Base-by-base conservation (phyloP, 106 monocot genomes). In the Chionographis japonica region DNA sequence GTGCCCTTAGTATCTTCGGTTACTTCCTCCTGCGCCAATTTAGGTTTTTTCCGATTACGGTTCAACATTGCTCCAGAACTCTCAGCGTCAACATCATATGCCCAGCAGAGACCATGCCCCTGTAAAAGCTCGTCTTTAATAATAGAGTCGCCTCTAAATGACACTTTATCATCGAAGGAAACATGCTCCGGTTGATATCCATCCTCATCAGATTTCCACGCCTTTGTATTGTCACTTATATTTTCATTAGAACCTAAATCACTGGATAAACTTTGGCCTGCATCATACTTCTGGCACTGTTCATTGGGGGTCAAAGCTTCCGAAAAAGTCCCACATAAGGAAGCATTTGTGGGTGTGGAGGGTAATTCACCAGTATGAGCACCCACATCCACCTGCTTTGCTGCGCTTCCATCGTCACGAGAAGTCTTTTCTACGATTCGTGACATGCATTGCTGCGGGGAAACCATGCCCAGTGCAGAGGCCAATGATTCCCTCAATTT, bases 71-170 rank as follows among this genome's bases (percentile, higher is more conserved):
- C 37, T 39, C 74, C 82, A 60, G 51, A 42, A 63, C 16, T 69
- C 3, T 62, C 74, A 74, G 12, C 18, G 71, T 66, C 75, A 54
- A 64, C 12, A 37, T 84, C 86, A 63, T 83, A 74, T 54, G 66
- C 83, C 98, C 98, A 98, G 59, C 63, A 79, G 62, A 98, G 87
- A 2, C 93, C 98, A 79, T 98, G 87, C 58, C 79, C 98, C 56
- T 88, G 98, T 76, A 98, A 79, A 68, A 98, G 87, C 27, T 98
- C 98, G 87, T 98, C 93, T 68, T 74, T 76, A 17, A 74, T 69
- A 53, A 70, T 16, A 56, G 77, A 62, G 50, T 49, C 66, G 19
- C 66, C 50, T 19, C 46, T 74, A 18, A 39, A 46, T 65, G 75
- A 19, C 13, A 69, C 37, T 46, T 80, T 82, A 40, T 77, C 73